A percentile compares a stretch with the other conserved stretches of the same genome.
Evolutionary conservation across 179 eudicot genomes (phyloP).

Genomic region (Monotropa hypopitys): DNA sequence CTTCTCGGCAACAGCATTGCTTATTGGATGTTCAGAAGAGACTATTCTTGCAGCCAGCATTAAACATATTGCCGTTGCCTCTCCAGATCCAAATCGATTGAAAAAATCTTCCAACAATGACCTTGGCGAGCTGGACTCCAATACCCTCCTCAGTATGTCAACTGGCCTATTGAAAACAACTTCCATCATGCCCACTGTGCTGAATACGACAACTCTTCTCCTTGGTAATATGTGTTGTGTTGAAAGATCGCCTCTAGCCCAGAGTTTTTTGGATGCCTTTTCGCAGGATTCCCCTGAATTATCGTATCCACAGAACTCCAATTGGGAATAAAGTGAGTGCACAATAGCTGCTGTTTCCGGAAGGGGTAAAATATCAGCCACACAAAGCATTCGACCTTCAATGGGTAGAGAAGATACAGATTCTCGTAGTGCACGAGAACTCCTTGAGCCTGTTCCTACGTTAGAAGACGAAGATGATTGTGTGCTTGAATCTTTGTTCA

Average conservation of each 20-base stretch:
- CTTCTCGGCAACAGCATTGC: conserved; percentile 78
- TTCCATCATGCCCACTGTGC: conserved; percentile 99
- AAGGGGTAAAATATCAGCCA: conserved; percentile 75
- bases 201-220: conserved; percentile 76
- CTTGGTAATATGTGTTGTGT: conserved; percentile 90
- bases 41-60: conserved; percentile 80
- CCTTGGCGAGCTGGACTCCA: conserved; percentile 81
- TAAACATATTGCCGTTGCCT: conserved; percentile 92
- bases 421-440: conserved; percentile 80
- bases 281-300: conserved; percentile 54
- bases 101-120: conserved; percentile 86
- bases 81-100: conserved; percentile 90
- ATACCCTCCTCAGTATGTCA: conserved; percentile 76
- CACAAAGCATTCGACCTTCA: conserved; percentile 90
- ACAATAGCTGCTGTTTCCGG: conserved; percentile 64
- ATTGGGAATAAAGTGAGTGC: conserved; percentile 78
- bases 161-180: conserved; percentile 90
- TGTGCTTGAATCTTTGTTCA: conserved; percentile 63
- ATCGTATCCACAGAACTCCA: conserved; percentile 46
- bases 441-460: conserved; percentile 53
- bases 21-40: conserved; percentile 50
- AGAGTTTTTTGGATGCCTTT: conserved; percentile 57
- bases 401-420: conserved; percentile 82
- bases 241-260: conserved; percentile 95
- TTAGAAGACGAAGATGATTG: conserved; percentile 54